Evolutionary conservation across 106 monocot species (phyloP), one percentile per base, ranked within the genome.

Genomic region (Iris macrosiphon): DNA sequence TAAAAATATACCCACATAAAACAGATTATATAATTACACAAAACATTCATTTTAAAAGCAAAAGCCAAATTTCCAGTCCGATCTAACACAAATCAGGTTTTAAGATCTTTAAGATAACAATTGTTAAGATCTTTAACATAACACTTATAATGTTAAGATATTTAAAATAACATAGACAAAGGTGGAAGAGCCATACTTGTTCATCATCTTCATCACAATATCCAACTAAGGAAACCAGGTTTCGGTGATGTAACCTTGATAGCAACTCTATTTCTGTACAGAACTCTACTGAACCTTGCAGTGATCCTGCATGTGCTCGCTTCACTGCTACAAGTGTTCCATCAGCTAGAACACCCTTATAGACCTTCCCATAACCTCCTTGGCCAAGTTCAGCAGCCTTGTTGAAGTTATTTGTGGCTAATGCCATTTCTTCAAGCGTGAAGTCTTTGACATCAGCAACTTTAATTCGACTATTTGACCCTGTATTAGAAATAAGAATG

Each of bases 341-440:
- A 74, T 89, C 80, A 35, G 59, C 71, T 65, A 90, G 54, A 69
- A 62, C 52, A 4, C 89, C 89, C 68, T 65, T 74, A 52, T 84
- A 90, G 19, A 89, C 89, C 37, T 71, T 80, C 6, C 89, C 89
- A 67, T 89, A 89, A 20, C 89, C 89, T 28, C 89, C 89, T 60
- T 68, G 83, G 9, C 89, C 89, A 41, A 89, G 64, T 79, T 79
- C 64, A 62, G 57, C 60, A 5, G 79, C 52, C 15, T 64, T 27
- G 39, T 24, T 63, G 66, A 89, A 89, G 64, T 80, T 64, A 1
- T 59, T 54, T 55, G 89, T 84, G 3, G 89, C 79, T 24, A 20
- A 31, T 52, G 50, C 39, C 80, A 89, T 77, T 68, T 89, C 89
- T 57, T 73, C 50, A 61, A 77, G 76, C 17, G 60, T 57, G 45